A percentile compares a stretch with the other conserved stretches of the same genome.
phyloP scores from a whole-genome alignment of 1,284 basidiomycete genomes.

The Sporisorium graminicola region DNA sequence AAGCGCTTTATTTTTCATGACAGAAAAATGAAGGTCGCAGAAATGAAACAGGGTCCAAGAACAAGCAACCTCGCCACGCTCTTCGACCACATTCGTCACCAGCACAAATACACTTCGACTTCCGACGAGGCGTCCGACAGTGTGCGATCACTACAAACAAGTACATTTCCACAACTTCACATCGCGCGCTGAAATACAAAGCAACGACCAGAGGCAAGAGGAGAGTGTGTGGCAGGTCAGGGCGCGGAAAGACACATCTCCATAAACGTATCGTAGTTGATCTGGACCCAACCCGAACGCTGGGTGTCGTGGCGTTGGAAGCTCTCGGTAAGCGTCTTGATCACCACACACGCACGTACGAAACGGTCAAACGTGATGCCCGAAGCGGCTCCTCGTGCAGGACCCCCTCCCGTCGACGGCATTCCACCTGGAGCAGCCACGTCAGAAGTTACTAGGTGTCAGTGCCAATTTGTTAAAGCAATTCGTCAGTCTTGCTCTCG shows the following conservation, averaged over 20 bases:
- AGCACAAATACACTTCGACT: too few relatives aligned
- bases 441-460: conserved; percentile 33
- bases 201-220: too few relatives aligned
- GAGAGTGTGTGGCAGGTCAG: conserved; percentile 8
- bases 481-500: conserved; percentile 11
- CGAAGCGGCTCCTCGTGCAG: conserved; percentile 8
- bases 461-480: conserved; percentile 10
- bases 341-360: conserved; percentile 56
- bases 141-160: too few relatives aligned
- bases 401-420: conserved; percentile 15
- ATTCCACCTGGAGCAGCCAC: conserved; percentile 37
- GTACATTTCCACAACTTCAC: too few relatives aligned
- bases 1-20: too few relatives aligned
- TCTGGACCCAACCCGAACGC: conserved; percentile 46
- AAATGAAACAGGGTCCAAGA: too few relatives aligned
- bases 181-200: too few relatives aligned
- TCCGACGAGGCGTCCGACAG: too few relatives aligned
- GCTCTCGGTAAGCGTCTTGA: conserved; percentile 61
- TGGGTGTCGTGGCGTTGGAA: conserved; percentile 57
- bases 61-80: too few relatives aligned
- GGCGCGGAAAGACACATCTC: conserved; percentile 56
- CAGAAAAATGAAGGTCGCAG: too few relatives aligned
- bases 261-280: conserved; percentile 57
- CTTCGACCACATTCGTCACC: too few relatives aligned
- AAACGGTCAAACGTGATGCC: conserved; percentile 61